Conservation (phyloP, 2,329 filamentous ascomycete genomes). For the Fusarium xyrophilum region DNA sequence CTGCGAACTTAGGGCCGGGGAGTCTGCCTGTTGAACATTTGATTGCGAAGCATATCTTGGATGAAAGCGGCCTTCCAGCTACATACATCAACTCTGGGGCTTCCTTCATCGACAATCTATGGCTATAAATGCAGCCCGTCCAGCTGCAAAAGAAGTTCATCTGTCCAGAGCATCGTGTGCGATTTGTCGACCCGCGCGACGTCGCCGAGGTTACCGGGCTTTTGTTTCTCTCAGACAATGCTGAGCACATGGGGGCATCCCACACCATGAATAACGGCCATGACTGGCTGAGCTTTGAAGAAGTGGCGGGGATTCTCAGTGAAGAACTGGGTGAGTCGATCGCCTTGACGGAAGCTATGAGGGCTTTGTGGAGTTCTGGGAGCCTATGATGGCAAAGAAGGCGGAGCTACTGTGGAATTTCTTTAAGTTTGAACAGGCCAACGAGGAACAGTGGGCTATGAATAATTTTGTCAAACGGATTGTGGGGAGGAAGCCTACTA, state of each 20-base stretch:
- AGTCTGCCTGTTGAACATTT: neutral
- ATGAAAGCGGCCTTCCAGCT: neutral
- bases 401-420: neutral
- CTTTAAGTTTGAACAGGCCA: neutral
- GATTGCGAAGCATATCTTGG: neutral
- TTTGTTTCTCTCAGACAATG: fast-evolving
- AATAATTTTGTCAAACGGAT: neutral
- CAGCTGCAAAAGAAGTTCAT: neutral
- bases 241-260: fast-evolving
- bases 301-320: neutral
- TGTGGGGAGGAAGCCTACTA: neutral
- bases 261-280: neutral
- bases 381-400: neutral
- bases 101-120: neutral
- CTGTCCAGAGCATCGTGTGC: neutral
- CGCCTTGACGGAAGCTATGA: neutral
- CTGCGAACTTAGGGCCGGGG: too few relatives aligned
- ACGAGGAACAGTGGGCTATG: neutral
- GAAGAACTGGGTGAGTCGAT: fast-evolving
- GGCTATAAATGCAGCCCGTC: neutral
- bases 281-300: neutral
- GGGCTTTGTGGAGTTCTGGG: neutral
- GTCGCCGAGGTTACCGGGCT: fast-evolving
- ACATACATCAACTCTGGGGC: neutral
- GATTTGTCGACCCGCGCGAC: neutral